Conservation (phyloP, 2,329 filamentous ascomycete genomes). For the Xylariaceae sp. region DNA sequence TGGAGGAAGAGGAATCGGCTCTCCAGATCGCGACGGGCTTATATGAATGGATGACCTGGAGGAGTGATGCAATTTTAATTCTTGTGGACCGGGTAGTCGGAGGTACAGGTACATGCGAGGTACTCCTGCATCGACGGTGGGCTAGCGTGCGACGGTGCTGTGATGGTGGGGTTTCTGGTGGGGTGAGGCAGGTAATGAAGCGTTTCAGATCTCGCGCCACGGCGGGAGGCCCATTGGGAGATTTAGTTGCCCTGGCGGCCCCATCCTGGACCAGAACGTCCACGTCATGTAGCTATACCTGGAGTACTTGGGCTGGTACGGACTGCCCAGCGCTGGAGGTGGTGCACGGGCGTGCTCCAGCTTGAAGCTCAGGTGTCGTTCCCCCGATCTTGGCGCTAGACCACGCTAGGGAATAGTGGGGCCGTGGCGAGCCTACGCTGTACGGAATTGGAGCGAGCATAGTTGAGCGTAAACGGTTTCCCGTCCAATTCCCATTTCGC, state of each 20-base stretch:
- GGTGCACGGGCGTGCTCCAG: no score
- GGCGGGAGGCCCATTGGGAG: not conserved
- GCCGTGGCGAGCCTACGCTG: not conserved
- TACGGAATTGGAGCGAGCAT: not conserved
- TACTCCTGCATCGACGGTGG: not conserved
- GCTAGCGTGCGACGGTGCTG: not conserved
- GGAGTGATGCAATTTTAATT: not conserved
- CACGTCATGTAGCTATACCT: no score
- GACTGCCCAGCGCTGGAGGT: no score
- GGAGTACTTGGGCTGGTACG: no score
- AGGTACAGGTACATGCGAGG: not conserved
- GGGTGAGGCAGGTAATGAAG: not conserved
- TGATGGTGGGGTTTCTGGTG: no score
- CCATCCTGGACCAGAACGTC: no score
- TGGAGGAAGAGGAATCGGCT: no score
- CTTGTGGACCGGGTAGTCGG: not conserved
- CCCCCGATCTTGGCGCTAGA: not conserved
- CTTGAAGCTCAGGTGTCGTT: not conserved
- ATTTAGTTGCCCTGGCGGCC: no score
- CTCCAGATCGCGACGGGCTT: not conserved
- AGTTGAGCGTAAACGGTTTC: not conserved
- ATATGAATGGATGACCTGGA: not conserved
- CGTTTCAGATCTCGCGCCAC: not conserved
- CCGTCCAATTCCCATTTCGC: not conserved
- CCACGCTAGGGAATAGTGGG: not conserved